A percentile compares a stretch with the other conserved stretches of the same genome.
Conservation (phyloP, 345 rosid genomes). For the Moringa oleifera region DNA sequence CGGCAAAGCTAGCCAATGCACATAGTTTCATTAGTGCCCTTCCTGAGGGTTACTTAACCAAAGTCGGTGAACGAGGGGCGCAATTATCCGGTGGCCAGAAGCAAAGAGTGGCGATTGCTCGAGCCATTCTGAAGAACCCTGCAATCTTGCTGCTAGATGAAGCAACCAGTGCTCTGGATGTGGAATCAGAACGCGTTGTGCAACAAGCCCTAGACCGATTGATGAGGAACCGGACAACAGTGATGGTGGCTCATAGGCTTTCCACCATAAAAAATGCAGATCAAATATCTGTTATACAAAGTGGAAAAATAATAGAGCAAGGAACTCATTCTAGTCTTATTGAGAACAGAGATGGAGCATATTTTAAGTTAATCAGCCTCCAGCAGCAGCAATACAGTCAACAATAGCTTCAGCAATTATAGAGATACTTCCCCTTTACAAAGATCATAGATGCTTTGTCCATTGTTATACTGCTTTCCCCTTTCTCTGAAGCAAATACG, state of each 20-base stretch:
- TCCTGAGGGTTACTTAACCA: slow-evolving; percentile 84
- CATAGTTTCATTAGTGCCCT: slow-evolving; percentile 78
- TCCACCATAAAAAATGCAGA: slow-evolving; percentile 84
- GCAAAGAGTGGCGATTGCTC: slow-evolving; percentile 88
- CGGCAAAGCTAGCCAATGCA: slow-evolving; percentile 84
- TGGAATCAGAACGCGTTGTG: slow-evolving; percentile 79
- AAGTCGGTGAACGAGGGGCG: slow-evolving; percentile 86
- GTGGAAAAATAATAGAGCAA: slow-evolving; percentile 71
- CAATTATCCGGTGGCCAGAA: slow-evolving; percentile 92
- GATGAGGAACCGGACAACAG: slow-evolving; percentile 75
- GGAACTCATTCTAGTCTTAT: slow-evolving; percentile 71
- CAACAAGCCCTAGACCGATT: slow-evolving; percentile 89
- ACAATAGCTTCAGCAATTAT: too few relatives aligned
- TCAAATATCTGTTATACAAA: slow-evolving; percentile 70
- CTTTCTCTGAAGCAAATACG: too few relatives aligned
- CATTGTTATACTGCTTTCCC: too few relatives aligned
- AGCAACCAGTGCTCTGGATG: slow-evolving; percentile 87
- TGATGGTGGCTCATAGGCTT: slow-evolving; percentile 90
- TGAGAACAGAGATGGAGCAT: slow-evolving; percentile 67
- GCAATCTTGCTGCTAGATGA: slow-evolving; percentile 83
- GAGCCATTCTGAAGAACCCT: slow-evolving; percentile 87
- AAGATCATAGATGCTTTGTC: too few relatives aligned
- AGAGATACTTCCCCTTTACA: too few relatives aligned
- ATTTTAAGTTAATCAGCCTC: slow-evolving; percentile 70
- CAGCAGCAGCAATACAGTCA: slow-evolving; percentile 54